phyloP scores from a whole-genome alignment of 345 rosid species.

The Lepidium africanum region DNA sequence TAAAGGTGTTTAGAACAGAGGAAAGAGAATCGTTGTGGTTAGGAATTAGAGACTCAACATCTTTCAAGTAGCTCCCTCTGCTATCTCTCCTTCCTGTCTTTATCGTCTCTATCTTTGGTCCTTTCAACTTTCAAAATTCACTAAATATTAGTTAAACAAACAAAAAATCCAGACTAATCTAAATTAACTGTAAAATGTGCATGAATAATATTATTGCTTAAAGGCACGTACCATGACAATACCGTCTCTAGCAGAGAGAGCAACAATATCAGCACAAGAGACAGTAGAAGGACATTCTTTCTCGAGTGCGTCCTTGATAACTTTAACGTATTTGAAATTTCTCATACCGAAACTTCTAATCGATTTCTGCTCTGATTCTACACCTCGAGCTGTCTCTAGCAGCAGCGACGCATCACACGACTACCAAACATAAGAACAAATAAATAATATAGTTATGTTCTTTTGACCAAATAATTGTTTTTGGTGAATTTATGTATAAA shows the following conservation, averaged over 20 bases:
- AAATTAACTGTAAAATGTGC: no score
- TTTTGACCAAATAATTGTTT: no score
- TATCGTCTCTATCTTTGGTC: slow-evolving; percentile 70
- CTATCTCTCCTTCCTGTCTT: slow-evolving; percentile 73
- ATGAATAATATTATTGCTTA: no score
- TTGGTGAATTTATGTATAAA: not conserved
- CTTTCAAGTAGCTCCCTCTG: slow-evolving; percentile 41
- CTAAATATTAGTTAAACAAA: not conserved
- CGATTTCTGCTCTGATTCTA: slow-evolving; percentile 56
- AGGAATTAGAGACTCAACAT: slow-evolving; percentile 40
- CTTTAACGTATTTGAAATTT: slow-evolving; percentile 63
- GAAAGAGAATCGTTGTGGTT: slow-evolving; percentile 65
- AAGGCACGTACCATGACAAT: slow-evolving; percentile 42
- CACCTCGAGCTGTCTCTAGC: slow-evolving; percentile 42
- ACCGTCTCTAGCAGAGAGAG: slow-evolving; percentile 86
- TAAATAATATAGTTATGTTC: no score
- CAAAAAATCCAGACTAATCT: not conserved
- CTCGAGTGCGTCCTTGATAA: slow-evolving; percentile 77
- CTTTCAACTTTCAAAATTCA: slow-evolving; percentile 42
- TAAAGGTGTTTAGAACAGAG: slow-evolving; percentile 51
- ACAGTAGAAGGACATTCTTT: slow-evolving; percentile 63
- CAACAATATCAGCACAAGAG: slow-evolving; percentile 74
- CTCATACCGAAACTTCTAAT: slow-evolving; percentile 81
- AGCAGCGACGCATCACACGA: slow-evolving; percentile 81
- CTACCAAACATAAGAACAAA: slow-evolving; percentile 17